Conservation (phyloP, 352 stramenopile genomes). For the Phytophthora tentaculata region DNA sequence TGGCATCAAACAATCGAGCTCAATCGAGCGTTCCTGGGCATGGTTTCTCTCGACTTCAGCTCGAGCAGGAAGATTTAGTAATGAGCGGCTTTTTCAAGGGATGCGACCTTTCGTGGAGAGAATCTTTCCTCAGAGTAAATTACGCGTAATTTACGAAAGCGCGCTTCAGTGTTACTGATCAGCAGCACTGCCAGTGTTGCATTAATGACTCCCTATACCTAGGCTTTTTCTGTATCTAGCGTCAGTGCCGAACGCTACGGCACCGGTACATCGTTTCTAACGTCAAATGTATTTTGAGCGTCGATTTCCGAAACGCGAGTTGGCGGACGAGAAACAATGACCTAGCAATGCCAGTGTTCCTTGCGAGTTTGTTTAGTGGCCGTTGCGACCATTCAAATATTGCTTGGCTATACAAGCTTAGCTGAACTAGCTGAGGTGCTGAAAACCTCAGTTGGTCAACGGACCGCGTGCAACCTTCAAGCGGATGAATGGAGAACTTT, state of each 20-base stretch:
- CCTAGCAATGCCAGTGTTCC: not conserved
- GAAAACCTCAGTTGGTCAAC: constrained; percentile 23
- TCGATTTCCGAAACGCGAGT: not conserved
- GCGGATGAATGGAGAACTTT: constrained; percentile 4
- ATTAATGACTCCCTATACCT: too few species aligned
- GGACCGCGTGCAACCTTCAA: constrained; percentile 9
- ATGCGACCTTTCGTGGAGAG: too few species aligned
- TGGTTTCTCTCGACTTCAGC: too few species aligned
- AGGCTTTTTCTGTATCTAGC: not conserved
- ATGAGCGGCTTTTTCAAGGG: too few species aligned
- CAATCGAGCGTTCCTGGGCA: too few species aligned
- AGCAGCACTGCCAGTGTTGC: too few species aligned
- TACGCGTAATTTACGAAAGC: too few species aligned
- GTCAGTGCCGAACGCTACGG: not conserved
- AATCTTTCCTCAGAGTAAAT: too few species aligned
- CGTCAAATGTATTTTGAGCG: constrained; percentile 4
- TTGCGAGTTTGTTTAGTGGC: constrained; percentile 5
- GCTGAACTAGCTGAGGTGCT: constrained; percentile 8
- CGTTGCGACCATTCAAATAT: constrained; percentile 36
- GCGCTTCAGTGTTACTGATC: too few species aligned
- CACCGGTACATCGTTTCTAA: not conserved
- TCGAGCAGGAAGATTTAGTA: too few species aligned
- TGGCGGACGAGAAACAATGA: constrained; percentile 2
- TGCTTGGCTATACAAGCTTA: constrained; percentile 6
- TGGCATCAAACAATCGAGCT: too few species aligned